Evolutionary conservation across 164 flowering plant genomes (phyloP).

Genomic region (Warburgia ugandensis): DNA sequence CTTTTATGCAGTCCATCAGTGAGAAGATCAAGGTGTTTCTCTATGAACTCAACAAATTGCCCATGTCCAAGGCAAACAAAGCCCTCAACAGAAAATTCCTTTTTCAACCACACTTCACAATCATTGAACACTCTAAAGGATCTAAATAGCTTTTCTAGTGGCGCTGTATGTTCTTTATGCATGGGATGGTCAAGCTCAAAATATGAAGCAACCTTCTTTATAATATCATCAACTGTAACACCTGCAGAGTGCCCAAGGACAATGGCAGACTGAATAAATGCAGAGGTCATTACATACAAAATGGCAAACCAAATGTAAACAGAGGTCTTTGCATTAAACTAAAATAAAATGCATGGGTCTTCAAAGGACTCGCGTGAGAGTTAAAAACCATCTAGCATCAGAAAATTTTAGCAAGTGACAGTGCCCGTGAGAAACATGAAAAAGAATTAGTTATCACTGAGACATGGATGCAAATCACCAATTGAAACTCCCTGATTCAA

Average conservation of each 20-base stretch:
- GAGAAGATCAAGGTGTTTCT: conserved; percentile 34
- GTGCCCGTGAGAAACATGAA: no score
- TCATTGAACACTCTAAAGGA: conserved; percentile 35
- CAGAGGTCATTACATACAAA: no score
- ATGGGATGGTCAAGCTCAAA: conserved; percentile 24
- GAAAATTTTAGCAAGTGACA: no score
- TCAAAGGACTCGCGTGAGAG: no score
- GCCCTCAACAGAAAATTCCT: conserved; percentile 50
- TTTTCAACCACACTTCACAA: conserved; percentile 60
- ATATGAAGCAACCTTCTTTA: conserved; percentile 33
- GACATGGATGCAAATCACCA: no score
- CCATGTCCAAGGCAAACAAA: conserved; percentile 70
- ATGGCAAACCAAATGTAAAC: no score
- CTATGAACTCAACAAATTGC: conserved; percentile 51
- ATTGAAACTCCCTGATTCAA: no score
- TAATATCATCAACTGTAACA: conserved; percentile 51
- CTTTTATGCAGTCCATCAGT: conserved; percentile 30
- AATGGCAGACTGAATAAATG: neutral
- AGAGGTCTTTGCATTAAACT: no score
- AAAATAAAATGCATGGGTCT: no score
- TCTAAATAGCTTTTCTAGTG: conserved; percentile 19
- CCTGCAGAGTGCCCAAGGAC: conserved; percentile 24
- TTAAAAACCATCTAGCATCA: no score
- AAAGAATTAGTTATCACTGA: no score
- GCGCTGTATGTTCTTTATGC: conserved; percentile 14